These are phyloP conservation scores for Schizophyllum commune DNA, from an alignment of 1,284 basidiomycete genomes.

Conservation along the genomic window DNA sequence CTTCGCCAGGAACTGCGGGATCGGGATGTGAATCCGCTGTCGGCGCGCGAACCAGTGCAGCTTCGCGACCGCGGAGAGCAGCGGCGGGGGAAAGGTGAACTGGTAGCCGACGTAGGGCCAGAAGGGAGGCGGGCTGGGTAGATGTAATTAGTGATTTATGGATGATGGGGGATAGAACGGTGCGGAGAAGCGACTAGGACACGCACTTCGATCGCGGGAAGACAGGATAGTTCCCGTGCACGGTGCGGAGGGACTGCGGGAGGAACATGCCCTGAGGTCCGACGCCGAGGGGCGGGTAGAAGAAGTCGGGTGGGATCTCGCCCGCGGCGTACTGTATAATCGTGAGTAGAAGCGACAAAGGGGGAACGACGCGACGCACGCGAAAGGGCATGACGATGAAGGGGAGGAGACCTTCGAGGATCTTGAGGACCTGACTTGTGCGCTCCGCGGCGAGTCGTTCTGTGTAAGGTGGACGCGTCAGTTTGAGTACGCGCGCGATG, in stretches of 20 bases:
- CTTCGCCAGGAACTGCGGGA: neutral
- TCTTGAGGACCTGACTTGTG: neutral
- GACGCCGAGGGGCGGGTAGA: neutral
- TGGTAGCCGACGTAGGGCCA: neutral
- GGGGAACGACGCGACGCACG: neutral
- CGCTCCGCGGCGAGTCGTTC: neutral
- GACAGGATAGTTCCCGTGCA: neutral
- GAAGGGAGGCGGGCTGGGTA: too few species aligned
- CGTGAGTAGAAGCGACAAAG: neutral
- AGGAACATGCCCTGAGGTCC: neutral
- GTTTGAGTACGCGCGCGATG: neutral
- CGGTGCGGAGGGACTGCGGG: neutral
- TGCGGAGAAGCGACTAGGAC: neutral
- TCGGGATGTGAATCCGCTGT: neutral
- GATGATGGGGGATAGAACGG: too few species aligned
- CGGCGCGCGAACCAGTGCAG: neutral
- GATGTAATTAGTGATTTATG: too few species aligned
- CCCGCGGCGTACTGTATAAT: neutral
- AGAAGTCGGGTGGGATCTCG: neutral
- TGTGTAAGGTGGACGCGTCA: neutral
- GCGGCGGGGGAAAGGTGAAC: neutral
- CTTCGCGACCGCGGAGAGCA: neutral
- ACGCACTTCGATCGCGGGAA: neutral
- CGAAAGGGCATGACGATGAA: neutral
- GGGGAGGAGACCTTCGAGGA: neutral